phyloP scores from a whole-genome alignment of 805 yeast genomes.

The Wickerhamiella spandovensis region DNA sequence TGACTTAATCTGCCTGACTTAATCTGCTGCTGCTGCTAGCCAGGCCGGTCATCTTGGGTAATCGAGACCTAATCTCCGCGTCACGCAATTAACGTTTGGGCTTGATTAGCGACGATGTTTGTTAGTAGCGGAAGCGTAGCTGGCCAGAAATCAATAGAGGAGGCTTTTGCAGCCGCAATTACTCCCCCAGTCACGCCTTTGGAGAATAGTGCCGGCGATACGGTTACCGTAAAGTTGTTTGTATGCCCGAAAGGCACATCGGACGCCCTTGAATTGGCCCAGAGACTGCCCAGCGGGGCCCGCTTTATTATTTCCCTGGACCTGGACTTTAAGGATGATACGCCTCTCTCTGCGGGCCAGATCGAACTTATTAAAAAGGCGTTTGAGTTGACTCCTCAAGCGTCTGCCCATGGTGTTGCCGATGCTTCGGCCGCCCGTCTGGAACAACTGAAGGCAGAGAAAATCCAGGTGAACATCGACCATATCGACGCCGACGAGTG shows the following conservation, averaged over 20 bases:
- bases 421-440: constrained; percentile 4
- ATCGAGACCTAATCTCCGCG: neutral
- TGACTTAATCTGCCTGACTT: too few species aligned
- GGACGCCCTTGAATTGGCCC: neutral
- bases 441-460: neutral
- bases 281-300: neutral
- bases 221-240: neutral
- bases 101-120: neutral
- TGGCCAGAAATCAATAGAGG: neutral
- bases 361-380: neutral
- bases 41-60: too few species aligned
- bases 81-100: neutral
- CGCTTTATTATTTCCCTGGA: neutral
- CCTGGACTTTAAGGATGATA: constrained; percentile 1
- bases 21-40: too few species aligned
- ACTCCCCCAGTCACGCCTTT: constrained; percentile 2
- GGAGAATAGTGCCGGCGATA: neutral
- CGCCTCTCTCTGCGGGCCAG: neutral
- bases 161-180: neutral
- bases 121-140: neutral
- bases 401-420: constrained; percentile 8
- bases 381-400: neutral
- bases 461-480: constrained; percentile 12
- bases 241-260: neutral
- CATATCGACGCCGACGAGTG: constrained; percentile 26